A percentile compares a stretch with the other conserved stretches of the same genome.
Evolutionary conservation across 2,329 filamentous ascomycete species (phyloP).

Genomic region (Biscogniauxia sp.): DNA sequence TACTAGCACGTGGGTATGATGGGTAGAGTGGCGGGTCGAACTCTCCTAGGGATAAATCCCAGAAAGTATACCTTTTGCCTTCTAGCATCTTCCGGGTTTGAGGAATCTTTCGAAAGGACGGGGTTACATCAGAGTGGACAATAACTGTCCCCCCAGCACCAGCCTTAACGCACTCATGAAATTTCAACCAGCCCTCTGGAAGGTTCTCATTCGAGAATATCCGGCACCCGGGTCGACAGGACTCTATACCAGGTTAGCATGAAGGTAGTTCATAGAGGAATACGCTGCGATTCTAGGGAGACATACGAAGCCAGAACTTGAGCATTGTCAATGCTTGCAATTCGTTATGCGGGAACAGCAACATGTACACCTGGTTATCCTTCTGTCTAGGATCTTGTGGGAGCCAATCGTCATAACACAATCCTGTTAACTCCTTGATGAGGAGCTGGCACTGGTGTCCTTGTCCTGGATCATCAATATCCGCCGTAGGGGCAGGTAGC

Average conservation of each 20-base stretch:
- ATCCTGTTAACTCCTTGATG: conserved; percentile 18
- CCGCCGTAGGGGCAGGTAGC: conserved; percentile 7
- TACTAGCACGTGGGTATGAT: conserved; percentile 21
- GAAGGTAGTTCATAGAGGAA: neutral
- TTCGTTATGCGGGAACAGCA: conserved; percentile 26
- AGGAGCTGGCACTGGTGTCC: conserved; percentile 15
- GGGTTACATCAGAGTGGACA: conserved; percentile 27
- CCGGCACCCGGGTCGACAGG: conserved; percentile 25
- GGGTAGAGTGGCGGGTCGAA: conserved; percentile 31
- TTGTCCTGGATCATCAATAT: conserved; percentile 2
- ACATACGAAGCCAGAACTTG: conserved; percentile 32
- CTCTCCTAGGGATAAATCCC: conserved; percentile 27
- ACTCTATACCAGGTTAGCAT: conserved; percentile 17
- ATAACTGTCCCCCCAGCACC: conserved; percentile 30
- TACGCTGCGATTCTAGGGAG: neutral
- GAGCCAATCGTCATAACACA: conserved; percentile 21
- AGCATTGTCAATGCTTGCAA: conserved; percentile 21
- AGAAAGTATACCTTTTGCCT: conserved; percentile 27
- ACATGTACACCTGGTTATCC: conserved; percentile 29
- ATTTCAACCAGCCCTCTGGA: conserved; percentile 25
- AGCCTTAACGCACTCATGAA: conserved; percentile 24
- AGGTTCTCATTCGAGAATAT: conserved; percentile 26
- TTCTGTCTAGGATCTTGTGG: conserved; percentile 21
- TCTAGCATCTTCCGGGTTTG: conserved; percentile 26
- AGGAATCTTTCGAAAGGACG: conserved; percentile 26